phyloP scores from a whole-genome alignment of 108 stramenopile species.

The Skeletonema potamos region DNA sequence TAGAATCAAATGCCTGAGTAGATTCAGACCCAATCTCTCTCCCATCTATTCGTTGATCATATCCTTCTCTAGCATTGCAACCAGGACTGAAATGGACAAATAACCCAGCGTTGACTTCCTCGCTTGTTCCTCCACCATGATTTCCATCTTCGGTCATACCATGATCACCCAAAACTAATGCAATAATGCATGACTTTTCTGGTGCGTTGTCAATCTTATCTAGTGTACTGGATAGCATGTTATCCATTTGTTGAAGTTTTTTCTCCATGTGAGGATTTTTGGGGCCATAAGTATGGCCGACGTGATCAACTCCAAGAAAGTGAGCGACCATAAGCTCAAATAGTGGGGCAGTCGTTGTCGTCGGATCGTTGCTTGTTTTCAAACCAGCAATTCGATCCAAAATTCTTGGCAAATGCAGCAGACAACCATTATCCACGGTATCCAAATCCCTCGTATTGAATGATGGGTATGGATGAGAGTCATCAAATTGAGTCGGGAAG shows the following conservation, averaged over 20 bases:
- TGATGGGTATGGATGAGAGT: constrained; percentile 86
- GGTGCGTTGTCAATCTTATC: constrained; percentile 54
- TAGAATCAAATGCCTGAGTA: constrained; percentile 20
- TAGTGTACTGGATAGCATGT: constrained; percentile 57
- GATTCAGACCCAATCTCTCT: constrained; percentile 22
- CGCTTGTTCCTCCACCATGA: constrained; percentile 96
- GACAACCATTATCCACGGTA: constrained; percentile 96
- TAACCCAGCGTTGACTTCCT: constrained; percentile 92
- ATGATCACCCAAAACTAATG: constrained; percentile 91
- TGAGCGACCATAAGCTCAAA: constrained; percentile 69
- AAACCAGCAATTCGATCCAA: constrained; percentile 45
- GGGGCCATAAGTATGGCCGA: constrained; percentile 96
- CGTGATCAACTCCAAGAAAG: constrained; percentile 97
- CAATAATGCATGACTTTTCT: constrained; percentile 61
- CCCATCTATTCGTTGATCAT: constrained; percentile 16
- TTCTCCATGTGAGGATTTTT: constrained; percentile 82
- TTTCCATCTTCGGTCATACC: constrained; percentile 99
- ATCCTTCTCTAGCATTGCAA: constrained; percentile 41
- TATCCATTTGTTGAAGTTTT: constrained; percentile 93
- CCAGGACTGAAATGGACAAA: constrained; percentile 86
- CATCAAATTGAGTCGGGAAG: constrained; percentile 89
- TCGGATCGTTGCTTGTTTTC: not conserved
- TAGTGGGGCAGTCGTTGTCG: not conserved
- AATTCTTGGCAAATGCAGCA: constrained; percentile 61
- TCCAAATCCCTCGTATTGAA: constrained; percentile 98